These are phyloP conservation scores for Poa annua DNA, from an alignment of 176 grass and related monocot species.

Conservation along the genomic window DNA sequence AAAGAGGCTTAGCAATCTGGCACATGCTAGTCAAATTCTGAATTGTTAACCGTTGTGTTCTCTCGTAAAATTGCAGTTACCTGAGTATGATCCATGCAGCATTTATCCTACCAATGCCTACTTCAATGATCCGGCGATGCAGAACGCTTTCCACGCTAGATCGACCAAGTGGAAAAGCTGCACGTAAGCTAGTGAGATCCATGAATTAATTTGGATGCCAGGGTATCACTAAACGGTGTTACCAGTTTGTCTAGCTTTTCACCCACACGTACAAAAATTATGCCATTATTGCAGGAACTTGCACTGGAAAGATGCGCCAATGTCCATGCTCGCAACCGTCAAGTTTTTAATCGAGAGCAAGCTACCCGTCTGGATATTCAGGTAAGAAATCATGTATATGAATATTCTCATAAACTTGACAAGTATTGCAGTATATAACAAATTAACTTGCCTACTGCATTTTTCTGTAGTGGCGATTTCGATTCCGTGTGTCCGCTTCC, in stretches of 20 bases:
- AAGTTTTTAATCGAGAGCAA: conserved; percentile 17
- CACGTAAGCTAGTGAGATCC: neutral
- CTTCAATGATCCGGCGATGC: conserved; percentile 13
- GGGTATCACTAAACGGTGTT: neutral
- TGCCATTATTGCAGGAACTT: neutral
- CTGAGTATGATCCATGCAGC: conserved; percentile 44
- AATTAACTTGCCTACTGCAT: no score
- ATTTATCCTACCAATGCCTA: neutral
- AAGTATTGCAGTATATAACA: neutral
- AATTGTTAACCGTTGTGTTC: neutral
- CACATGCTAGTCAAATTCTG: neutral
- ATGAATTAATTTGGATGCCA: neutral
- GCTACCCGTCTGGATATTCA: conserved; percentile 39
- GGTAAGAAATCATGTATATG: neutral
- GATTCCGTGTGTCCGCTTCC: conserved; percentile 39
- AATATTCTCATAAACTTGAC: neutral
- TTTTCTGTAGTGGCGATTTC: conserved; percentile 42
- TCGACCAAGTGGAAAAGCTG: neutral
- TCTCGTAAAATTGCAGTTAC: conserved; percentile 13
- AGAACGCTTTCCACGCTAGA: neutral
- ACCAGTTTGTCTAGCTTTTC: neutral
- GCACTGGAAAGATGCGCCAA: conserved; percentile 24
- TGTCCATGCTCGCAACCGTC: conserved; percentile 8
- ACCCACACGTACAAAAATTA: neutral
- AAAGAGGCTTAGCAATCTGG: no score